A percentile compares a stretch with the other conserved stretches of the same genome.
phyloP scores from a whole-genome alignment of 352 stramenopile species.

The Globisporangium rhizosaccharum region DNA sequence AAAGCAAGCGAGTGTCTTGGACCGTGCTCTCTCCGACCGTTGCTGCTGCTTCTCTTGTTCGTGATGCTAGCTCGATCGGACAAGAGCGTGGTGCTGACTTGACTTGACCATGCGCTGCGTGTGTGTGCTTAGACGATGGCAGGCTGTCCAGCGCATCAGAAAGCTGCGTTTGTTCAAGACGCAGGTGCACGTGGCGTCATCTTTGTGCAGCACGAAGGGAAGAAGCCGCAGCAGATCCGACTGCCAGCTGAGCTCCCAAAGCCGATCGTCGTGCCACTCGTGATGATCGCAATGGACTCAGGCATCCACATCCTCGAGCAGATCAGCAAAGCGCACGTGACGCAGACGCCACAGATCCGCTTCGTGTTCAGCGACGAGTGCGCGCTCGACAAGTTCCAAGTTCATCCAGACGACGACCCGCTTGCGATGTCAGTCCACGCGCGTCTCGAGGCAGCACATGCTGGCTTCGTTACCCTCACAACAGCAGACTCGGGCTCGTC shows the following conservation, averaged over 20 bases:
- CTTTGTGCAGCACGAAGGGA: slow-evolving; percentile 46
- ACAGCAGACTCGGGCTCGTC: slow-evolving; percentile 34
- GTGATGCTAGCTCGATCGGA: background rate
- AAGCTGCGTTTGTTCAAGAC: slow-evolving; percentile 50
- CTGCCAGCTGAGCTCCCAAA: slow-evolving; percentile 34
- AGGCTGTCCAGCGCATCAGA: slow-evolving; percentile 61
- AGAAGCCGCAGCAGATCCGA: slow-evolving; percentile 52
- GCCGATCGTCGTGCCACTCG: slow-evolving; percentile 42
- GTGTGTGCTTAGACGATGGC: slow-evolving; percentile 24
- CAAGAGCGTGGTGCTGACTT: background rate
- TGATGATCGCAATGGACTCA: slow-evolving; percentile 65
- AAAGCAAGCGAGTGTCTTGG: too few relatives aligned
- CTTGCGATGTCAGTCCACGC: slow-evolving; percentile 29
- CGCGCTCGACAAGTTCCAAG: slow-evolving; percentile 30
- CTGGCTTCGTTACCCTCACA: slow-evolving; percentile 50
- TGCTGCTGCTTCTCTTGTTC: background rate
- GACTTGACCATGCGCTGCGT: slow-evolving; percentile 1
- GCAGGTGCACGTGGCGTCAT: slow-evolving; percentile 53
- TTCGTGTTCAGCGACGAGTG: slow-evolving; percentile 57
- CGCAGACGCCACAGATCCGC: slow-evolving; percentile 32
- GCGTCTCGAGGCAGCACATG: slow-evolving; percentile 31
- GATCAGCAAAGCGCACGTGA: slow-evolving; percentile 23
- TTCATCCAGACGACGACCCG: slow-evolving; percentile 38
- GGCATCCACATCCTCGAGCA: slow-evolving; percentile 38
- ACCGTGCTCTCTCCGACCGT: too few relatives aligned